phyloP scores from a whole-genome alignment of 495 filamentous ascomycete genomes.

The Hypoxylon crocopeplum region DNA sequence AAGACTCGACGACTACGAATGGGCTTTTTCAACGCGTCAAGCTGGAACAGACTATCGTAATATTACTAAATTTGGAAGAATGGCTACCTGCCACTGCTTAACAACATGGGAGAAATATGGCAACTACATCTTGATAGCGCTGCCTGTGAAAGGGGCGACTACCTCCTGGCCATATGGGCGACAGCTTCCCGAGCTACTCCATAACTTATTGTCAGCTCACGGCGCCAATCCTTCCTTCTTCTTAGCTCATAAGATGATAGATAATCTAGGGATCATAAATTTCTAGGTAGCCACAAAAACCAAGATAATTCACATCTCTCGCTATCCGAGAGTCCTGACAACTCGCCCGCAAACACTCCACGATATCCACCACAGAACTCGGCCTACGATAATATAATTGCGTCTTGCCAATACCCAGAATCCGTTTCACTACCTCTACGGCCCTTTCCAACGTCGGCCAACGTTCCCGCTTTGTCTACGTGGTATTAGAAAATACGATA shows the following conservation, averaged over 20 bases:
- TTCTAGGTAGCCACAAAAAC: not conserved
- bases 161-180: not conserved
- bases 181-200: slow-evolving; percentile 14
- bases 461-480: not conserved
- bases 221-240: not conserved
- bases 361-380: not conserved
- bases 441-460: not conserved
- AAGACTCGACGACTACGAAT: slow-evolving; percentile 8
- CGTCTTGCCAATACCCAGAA: no score
- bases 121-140: slow-evolving; percentile 11
- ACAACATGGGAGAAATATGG: not conserved
- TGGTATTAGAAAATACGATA: not conserved
- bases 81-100: not conserved
- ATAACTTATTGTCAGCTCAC: not conserved
- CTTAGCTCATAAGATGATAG: not conserved
- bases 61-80: not conserved
- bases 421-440: no score
- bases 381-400: no score
- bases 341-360: not conserved
- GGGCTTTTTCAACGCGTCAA: not conserved
- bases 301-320: not conserved
- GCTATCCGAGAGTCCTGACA: not conserved
- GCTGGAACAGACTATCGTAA: not conserved
- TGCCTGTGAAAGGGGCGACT: not conserved
- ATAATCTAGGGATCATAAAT: not conserved